Evolutionary conservation across 73 alveolate species (phyloP).

Genomic region (Paramecium octaurelia): DNA sequence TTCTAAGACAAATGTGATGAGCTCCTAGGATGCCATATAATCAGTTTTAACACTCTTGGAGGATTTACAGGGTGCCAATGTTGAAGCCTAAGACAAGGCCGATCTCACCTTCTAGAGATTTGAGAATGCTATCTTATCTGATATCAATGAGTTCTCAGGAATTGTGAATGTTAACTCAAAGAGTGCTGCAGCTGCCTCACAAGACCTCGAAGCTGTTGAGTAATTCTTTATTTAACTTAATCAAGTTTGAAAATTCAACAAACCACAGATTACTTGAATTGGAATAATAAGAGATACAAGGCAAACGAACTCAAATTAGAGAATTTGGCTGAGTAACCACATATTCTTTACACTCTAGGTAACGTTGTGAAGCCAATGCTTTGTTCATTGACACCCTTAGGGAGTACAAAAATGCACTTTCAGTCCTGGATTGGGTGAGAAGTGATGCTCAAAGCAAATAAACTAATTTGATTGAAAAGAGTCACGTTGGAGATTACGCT

Average conservation of each 20-base stretch:
- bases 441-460: constrained; percentile 23
- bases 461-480: not conserved
- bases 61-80: not conserved
- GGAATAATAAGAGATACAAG: constrained; percentile 48
- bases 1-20: constrained; percentile 28
- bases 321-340: constrained; percentile 12
- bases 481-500: constrained; percentile 38
- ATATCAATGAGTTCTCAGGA: constrained; percentile 40
- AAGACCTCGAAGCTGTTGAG: constrained; percentile 23
- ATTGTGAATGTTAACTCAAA: constrained; percentile 28
- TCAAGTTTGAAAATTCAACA: not conserved
- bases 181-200: constrained; percentile 32
- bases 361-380: constrained; percentile 46
- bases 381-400: constrained; percentile 34
- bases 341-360: not conserved
- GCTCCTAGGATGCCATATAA: constrained; percentile 28
- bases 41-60: not conserved
- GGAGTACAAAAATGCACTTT: constrained; percentile 42
- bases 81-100: constrained; percentile 29
- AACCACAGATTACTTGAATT: constrained; percentile 46
- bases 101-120: constrained; percentile 21
- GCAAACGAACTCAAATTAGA: constrained; percentile 18
- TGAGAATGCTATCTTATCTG: constrained; percentile 1
- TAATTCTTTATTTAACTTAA: not conserved
- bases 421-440: constrained; percentile 39